A percentile compares a stretch with the other conserved stretches of the same genome.
phyloP scores from a whole-genome alignment of 163 green algal species.

The Volvox carteri region DNA sequence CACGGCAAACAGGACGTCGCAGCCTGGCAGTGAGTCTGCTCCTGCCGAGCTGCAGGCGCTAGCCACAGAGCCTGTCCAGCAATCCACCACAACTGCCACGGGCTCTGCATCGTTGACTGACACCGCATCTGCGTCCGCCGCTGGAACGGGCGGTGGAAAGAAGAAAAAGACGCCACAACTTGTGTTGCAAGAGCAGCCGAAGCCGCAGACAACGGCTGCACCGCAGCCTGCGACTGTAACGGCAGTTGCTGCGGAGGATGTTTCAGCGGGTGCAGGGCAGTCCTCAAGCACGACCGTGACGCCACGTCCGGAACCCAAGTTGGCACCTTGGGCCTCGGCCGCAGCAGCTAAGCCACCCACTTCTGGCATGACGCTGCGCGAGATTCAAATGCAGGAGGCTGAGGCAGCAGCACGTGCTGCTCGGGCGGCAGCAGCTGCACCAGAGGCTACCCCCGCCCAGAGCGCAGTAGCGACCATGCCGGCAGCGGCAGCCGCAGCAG shows the following conservation, averaged over 20 bases:
- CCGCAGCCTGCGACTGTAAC: constrained; percentile 1
- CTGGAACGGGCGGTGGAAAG: neutral
- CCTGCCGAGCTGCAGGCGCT: neutral
- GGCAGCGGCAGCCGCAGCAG: neutral
- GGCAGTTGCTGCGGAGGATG: constrained; percentile 44
- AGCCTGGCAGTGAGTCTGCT: neutral
- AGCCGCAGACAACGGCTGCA: constrained; percentile 24
- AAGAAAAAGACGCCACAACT: constrained; percentile 42
- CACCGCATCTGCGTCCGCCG: neutral
- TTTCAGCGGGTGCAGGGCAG: constrained; percentile 18
- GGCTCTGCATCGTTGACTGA: neutral
- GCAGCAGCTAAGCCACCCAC: constrained; percentile 47
- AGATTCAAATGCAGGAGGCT: constrained; percentile 85
- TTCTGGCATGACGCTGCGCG: constrained; percentile 70
- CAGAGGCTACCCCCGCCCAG: neutral
- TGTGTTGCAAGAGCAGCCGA: constrained; percentile 53
- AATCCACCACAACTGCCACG: neutral
- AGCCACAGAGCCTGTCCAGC: neutral
- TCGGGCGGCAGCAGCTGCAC: constrained; percentile 22
- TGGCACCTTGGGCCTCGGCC: constrained; percentile 70
- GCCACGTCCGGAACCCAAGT: constrained; percentile 71
- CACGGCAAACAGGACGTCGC: neutral
- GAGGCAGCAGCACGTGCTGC: constrained; percentile 75
- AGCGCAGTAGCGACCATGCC: neutral
- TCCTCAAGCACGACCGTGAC: constrained; percentile 30